Conservation (phyloP, 768 basidiomycete genomes). For the Ephemerocybe angulata region DNA sequence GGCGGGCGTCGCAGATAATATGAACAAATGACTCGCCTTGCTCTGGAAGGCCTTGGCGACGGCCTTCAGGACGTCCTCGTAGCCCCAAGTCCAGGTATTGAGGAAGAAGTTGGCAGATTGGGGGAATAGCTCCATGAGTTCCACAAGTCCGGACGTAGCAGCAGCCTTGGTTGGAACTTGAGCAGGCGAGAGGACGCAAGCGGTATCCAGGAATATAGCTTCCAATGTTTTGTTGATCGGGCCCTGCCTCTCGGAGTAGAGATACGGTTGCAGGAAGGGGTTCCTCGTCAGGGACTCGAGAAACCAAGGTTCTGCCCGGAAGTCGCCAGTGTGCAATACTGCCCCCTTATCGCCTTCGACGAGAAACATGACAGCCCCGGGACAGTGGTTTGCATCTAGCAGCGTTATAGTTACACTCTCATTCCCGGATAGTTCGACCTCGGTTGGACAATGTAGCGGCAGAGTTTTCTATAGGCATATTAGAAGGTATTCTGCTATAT, state of each 20-base stretch:
- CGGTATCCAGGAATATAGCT: constrained; percentile 83
- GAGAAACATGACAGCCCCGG: constrained; percentile 91
- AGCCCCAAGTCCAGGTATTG: constrained; percentile 95
- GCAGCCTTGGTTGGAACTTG: constrained; percentile 59
- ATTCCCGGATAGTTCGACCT: constrained; percentile 50
- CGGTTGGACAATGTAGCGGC: constrained; percentile 61
- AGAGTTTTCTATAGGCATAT: constrained; percentile 45
- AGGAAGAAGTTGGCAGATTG: constrained; percentile 74
- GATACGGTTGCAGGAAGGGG: constrained; percentile 68
- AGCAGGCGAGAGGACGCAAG: constrained; percentile 50
- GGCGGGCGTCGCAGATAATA: background rate
- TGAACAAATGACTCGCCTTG: constrained; percentile 39
- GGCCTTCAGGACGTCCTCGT: constrained; percentile 85
- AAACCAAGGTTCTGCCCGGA: constrained; percentile 84
- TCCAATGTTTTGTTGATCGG: constrained; percentile 49
- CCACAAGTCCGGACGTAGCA: constrained; percentile 63
- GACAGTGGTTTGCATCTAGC: constrained; percentile 92
- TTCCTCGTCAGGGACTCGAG: constrained; percentile 65
- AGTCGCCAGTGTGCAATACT: constrained; percentile 90
- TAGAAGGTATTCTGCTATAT: background rate
- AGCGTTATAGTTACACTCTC: constrained; percentile 71
- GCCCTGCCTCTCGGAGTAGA: constrained; percentile 31
- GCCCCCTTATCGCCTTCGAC: constrained; percentile 68
- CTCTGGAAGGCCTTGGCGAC: constrained; percentile 63
- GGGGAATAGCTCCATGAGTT: constrained; percentile 69